Conservation (phyloP, 306 rosid genomes). For the Pueraria montana region DNA sequence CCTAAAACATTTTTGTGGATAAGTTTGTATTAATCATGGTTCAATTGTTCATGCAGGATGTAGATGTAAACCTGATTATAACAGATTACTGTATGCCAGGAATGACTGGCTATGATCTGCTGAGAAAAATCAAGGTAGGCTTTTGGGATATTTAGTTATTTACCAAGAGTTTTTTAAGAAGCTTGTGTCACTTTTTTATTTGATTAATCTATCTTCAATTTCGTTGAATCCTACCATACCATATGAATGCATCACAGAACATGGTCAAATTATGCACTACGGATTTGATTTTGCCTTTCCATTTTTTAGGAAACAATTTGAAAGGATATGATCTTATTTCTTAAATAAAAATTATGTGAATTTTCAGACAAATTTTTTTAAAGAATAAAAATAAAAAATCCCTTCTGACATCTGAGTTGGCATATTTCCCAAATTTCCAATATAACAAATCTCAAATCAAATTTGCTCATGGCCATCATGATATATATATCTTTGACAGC, state of each 20-base stretch:
- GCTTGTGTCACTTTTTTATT: conserved; percentile 13
- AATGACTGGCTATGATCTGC: conserved; percentile 90
- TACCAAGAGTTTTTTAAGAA: neutral
- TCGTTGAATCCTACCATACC: neutral
- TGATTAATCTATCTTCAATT: conserved; percentile 11
- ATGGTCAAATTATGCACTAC: conserved; percentile 23
- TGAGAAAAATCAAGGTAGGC: conserved; percentile 76
- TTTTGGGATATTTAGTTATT: neutral
- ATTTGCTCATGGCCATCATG: neutral
- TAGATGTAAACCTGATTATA: conserved; percentile 75
- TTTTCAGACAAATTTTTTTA: conserved; percentile 20
- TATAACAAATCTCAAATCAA: conserved; percentile 11
- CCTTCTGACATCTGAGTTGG: neutral
- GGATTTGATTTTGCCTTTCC: neutral
- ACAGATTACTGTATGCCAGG: conserved; percentile 93
- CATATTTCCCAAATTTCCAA: conserved; percentile 27
- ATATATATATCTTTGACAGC: neutral
- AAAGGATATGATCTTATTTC: conserved; percentile 35
- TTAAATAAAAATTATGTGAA: neutral
- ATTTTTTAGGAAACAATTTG: conserved; percentile 35
- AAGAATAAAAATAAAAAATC: neutral
- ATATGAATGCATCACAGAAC: conserved; percentile 10
- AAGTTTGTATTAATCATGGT: conserved; percentile 24
- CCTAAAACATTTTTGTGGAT: neutral
- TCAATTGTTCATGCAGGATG: conserved; percentile 51